Evolutionary conservation across 2,329 filamentous ascomycete species (phyloP).

Genomic region (Penicillium aurantiogriseum): DNA sequence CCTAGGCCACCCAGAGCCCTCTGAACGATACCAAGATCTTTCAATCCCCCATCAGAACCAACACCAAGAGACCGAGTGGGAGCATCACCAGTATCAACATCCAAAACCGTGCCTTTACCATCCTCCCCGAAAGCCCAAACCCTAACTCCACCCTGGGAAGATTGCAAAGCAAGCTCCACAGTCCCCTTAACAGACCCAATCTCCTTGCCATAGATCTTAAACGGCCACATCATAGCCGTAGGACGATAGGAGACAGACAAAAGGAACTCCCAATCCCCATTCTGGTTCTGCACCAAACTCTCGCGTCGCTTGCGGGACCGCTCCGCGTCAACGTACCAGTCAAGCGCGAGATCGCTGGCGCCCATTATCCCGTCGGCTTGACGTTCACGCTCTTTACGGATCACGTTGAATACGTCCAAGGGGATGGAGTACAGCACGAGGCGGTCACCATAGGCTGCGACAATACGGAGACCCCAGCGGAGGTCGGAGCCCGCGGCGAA

Average conservation of each 20-base stretch:
- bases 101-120: slow-evolving; percentile 49
- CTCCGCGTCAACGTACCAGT: slow-evolving; percentile 34
- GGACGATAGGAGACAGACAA: slow-evolving; percentile 38
- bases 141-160: slow-evolving; percentile 42
- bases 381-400: slow-evolving; percentile 34
- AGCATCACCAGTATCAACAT: slow-evolving; percentile 39
- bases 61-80: slow-evolving; percentile 14
- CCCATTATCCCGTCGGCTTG: slow-evolving; percentile 36
- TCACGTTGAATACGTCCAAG: slow-evolving; percentile 52
- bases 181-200: slow-evolving; percentile 48
- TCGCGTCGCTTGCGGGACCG: slow-evolving; percentile 28
- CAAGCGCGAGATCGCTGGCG: slow-evolving; percentile 33
- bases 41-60: slow-evolving; percentile 28
- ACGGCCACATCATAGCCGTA: slow-evolving; percentile 47
- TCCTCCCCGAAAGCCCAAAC: slow-evolving; percentile 54
- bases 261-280: slow-evolving; percentile 43
- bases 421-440: slow-evolving; percentile 63
- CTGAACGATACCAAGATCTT: slow-evolving; percentile 19
- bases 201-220: slow-evolving; percentile 51
- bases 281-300: slow-evolving; percentile 35
- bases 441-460: slow-evolving; percentile 53
- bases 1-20: slow-evolving; percentile 3
- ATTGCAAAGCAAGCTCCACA: slow-evolving; percentile 53
- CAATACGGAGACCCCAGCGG: slow-evolving; percentile 57
- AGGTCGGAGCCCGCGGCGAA: slow-evolving; percentile 60